Evolutionary conservation across 495 filamentous ascomycete genomes (phyloP).

Genomic region (Astrothelium subdiscretum): DNA sequence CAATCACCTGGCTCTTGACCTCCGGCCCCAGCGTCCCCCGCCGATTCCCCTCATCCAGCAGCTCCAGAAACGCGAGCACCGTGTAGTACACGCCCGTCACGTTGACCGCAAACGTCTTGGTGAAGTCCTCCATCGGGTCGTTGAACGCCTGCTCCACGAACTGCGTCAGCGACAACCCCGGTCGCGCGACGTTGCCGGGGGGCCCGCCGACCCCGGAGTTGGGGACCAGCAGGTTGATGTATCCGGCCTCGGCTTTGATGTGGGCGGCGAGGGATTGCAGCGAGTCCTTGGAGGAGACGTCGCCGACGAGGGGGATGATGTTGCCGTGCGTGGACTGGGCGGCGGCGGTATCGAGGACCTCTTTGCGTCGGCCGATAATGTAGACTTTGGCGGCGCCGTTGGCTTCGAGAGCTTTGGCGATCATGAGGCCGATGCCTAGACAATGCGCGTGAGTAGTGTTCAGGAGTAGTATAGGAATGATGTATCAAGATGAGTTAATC

Average conservation of each 20-base stretch:
- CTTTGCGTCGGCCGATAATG: slow-evolving; percentile 50
- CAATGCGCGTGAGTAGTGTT: not conserved
- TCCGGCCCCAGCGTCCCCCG: slow-evolving; percentile 15
- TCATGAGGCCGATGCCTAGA: slow-evolving; percentile 52
- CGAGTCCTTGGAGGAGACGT: slow-evolving; percentile 33
- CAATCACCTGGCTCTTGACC: slow-evolving; percentile 26
- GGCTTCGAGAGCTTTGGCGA: slow-evolving; percentile 48
- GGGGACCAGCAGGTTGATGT: slow-evolving; percentile 23
- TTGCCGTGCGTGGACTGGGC: slow-evolving; percentile 17
- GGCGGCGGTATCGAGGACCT: slow-evolving; percentile 21
- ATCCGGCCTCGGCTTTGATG: slow-evolving; percentile 30
- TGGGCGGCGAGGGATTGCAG: slow-evolving; percentile 24
- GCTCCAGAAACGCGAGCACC: slow-evolving; percentile 32
- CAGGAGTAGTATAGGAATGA: not conserved
- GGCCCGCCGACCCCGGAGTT: slow-evolving; percentile 17
- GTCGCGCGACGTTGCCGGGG: slow-evolving; percentile 2
- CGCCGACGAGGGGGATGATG: slow-evolving; percentile 31
- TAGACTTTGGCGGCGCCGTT: slow-evolving; percentile 60
- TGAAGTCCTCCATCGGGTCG: slow-evolving; percentile 14
- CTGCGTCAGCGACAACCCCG: slow-evolving; percentile 10
- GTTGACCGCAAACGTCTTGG: slow-evolving; percentile 27
- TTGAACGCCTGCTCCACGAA: slow-evolving; percentile 11
- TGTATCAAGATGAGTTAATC: no score
- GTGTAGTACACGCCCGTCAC: slow-evolving; percentile 28
- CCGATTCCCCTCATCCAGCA: slow-evolving; percentile 34